phyloP scores from a whole-genome alignment of 192 early-diverging fungal species.

The Spizellomyces sp. region DNA sequence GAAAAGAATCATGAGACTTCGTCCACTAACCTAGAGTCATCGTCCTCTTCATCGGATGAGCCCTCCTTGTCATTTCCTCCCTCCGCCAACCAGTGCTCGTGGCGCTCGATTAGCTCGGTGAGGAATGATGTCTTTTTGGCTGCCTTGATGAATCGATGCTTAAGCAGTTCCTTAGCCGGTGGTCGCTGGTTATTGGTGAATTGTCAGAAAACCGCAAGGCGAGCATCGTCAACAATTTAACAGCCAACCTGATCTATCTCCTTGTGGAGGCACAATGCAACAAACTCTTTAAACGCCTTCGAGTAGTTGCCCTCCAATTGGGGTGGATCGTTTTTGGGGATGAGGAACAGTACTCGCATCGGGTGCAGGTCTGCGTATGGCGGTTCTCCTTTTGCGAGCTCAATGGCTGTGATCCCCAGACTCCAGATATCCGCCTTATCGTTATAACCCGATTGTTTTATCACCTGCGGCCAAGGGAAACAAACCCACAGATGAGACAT shows the following conservation, averaged over 20 bases:
- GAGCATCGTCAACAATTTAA: slow-evolving; percentile 2
- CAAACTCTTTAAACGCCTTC: slow-evolving; percentile 88
- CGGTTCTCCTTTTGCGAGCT: slow-evolving; percentile 80
- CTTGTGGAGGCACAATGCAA: slow-evolving; percentile 81
- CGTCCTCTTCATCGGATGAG: slow-evolving; percentile 21
- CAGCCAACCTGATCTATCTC: slow-evolving; percentile 69
- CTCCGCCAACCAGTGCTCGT: slow-evolving; percentile 75
- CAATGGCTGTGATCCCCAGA: slow-evolving; percentile 95
- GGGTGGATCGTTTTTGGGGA: slow-evolving; percentile 89
- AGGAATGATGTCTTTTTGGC: slow-evolving; percentile 85
- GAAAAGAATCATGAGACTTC: neutral
- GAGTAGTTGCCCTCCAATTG: slow-evolving; percentile 73
- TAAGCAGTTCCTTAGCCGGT: slow-evolving; percentile 83
- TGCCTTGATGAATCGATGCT: slow-evolving; percentile 82
- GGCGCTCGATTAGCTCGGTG: slow-evolving; percentile 80
- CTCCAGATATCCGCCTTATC: slow-evolving; percentile 98
- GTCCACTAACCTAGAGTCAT: slow-evolving; percentile 1
- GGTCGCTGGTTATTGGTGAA: slow-evolving; percentile 67
- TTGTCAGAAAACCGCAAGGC: neutral
- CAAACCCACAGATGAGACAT: neutral
- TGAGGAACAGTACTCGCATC: slow-evolving; percentile 73
- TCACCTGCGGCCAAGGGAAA: slow-evolving; percentile 51
- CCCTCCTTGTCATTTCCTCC: slow-evolving; percentile 31
- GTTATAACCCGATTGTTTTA: slow-evolving; percentile 92
- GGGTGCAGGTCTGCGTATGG: slow-evolving; percentile 52